Conservation (phyloP, 371 early-diverging fungal species). For the Parasitella parasitica region DNA sequence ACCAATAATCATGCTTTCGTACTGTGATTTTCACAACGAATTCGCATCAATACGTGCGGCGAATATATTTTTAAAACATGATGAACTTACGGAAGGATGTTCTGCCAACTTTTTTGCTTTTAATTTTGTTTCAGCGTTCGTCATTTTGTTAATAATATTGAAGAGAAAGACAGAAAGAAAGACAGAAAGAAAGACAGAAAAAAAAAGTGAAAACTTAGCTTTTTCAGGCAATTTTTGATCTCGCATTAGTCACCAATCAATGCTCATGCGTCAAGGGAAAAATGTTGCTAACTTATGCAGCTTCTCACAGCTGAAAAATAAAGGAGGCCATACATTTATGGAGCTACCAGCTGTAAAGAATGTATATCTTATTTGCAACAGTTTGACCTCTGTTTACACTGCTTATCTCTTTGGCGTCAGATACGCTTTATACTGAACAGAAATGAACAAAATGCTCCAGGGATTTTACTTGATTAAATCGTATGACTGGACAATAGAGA, state of each 20-base stretch:
- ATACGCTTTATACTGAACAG: too few species aligned
- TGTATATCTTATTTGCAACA: too few species aligned
- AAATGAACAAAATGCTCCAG: too few species aligned
- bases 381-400: too few species aligned
- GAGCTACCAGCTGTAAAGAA: too few species aligned
- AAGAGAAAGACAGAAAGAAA: neutral
- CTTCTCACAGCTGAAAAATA: too few species aligned
- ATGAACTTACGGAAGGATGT: neutral
- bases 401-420: too few species aligned
- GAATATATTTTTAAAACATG: neutral
- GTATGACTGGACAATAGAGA: too few species aligned
- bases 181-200: neutral
- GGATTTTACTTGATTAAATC: too few species aligned
- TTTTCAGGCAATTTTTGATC: neutral
- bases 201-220: neutral
- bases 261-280: neutral
- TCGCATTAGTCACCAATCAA: neutral
- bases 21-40: neutral
- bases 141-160: neutral
- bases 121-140: neutral
- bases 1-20: slow-evolving; percentile 23
- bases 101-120: neutral
- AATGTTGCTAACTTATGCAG: too few species aligned
- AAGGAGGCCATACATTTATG: too few species aligned
- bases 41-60: neutral